Percentiles rank a stretch among this genome's conserved stretches.
phyloP scores from a whole-genome alignment of 2,329 filamentous ascomycete species.

The Aspergillus fischeri region DNA sequence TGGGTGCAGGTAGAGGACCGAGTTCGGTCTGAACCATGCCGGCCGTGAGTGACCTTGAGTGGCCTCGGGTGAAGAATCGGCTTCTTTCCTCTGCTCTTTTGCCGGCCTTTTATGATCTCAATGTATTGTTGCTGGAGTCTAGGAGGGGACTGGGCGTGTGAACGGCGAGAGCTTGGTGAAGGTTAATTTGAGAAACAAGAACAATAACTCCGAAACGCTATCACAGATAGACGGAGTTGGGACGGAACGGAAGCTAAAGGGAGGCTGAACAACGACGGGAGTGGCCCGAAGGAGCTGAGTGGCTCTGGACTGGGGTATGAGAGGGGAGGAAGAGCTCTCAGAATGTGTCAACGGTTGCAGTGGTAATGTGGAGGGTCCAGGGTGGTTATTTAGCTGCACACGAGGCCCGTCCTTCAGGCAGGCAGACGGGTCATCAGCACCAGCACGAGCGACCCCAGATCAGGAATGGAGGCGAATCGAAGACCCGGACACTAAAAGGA shows the following conservation, averaged over 20 bases:
- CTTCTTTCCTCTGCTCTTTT: slow-evolving; percentile 2
- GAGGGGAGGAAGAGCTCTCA: slow-evolving; percentile 5
- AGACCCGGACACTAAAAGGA: slow-evolving; percentile 8
- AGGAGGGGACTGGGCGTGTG: slow-evolving; percentile 10
- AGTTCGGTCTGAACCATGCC: slow-evolving; percentile 43
- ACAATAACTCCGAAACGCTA: slow-evolving; percentile 15
- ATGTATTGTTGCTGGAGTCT: background rate
- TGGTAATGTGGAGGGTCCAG: slow-evolving; percentile 34
- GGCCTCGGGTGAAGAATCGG: slow-evolving; percentile 17
- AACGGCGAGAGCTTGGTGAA: slow-evolving; percentile 11
- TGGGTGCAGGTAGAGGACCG: slow-evolving; percentile 32
- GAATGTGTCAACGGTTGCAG: slow-evolving; percentile 19
- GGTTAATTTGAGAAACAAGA: slow-evolving; percentile 14
- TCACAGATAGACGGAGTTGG: slow-evolving; percentile 18
- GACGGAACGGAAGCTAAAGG: slow-evolving; percentile 20
- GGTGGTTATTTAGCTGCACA: slow-evolving; percentile 38
- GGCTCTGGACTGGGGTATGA: slow-evolving; percentile 19
- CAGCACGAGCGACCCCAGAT: slow-evolving; percentile 12
- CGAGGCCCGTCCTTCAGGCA: slow-evolving; percentile 25
- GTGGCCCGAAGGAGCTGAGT: slow-evolving; percentile 23
- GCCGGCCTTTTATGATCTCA: slow-evolving; percentile 4
- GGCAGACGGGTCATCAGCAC: slow-evolving; percentile 11
- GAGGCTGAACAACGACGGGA: slow-evolving; percentile 18
- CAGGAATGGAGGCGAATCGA: slow-evolving; percentile 10
- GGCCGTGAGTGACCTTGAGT: slow-evolving; percentile 34